Percentiles rank a stretch among this genome's conserved stretches.
These are phyloP conservation scores for Aegilops bicornis DNA, from an alignment of 176 grass and related monocot species.

Conservation along the genomic window DNA sequence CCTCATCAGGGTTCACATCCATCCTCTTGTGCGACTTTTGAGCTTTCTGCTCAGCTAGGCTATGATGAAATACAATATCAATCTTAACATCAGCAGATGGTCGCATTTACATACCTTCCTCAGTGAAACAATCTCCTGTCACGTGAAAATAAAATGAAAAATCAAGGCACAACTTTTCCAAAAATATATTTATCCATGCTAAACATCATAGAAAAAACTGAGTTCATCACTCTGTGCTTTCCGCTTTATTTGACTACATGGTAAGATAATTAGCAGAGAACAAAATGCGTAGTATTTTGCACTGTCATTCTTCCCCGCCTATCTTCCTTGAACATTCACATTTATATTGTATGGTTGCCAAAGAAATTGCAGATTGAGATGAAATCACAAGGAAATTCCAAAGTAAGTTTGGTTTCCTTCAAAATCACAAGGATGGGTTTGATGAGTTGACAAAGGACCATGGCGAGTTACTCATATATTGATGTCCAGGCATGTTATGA, in stretches of 20 bases:
- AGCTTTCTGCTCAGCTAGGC: slow-evolving; percentile 38
- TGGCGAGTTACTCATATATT: background rate
- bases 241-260: background rate
- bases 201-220: background rate
- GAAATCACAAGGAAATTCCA: background rate
- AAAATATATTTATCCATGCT: too few relatives aligned
- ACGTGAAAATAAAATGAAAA: background rate
- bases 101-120: slow-evolving; percentile 94
- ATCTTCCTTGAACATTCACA: background rate
- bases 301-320: background rate
- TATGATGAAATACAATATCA: too few relatives aligned
- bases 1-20: slow-evolving; percentile 60
- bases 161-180: too few relatives aligned
- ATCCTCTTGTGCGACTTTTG: slow-evolving; percentile 58
- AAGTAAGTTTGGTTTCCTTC: background rate
- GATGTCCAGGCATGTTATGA: background rate
- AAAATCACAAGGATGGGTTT: background rate
- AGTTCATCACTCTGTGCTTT: background rate
- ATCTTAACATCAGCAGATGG: slow-evolving; percentile 5
- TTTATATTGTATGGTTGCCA: background rate
- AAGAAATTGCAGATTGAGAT: background rate
- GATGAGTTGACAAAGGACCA: background rate
- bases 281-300: background rate
- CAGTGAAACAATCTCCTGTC: slow-evolving; percentile 90
- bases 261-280: background rate